Percentiles rank a stretch among this genome's conserved stretches.
These are phyloP conservation scores for Ceratobasidium sp. DNA, from an alignment of 1,284 basidiomycete genomes.

Conservation along the genomic window DNA sequence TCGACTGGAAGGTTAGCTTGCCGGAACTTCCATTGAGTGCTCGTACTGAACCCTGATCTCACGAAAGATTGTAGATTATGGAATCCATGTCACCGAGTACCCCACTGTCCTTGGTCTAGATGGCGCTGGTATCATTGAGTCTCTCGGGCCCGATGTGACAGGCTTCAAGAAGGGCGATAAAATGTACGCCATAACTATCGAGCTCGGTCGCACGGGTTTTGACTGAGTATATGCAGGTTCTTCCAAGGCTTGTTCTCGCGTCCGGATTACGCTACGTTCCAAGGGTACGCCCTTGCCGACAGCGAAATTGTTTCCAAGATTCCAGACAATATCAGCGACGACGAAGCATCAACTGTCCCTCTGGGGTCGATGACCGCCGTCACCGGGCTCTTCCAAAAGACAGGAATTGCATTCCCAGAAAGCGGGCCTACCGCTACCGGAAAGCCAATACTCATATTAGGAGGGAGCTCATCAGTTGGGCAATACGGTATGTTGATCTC, in stretches of 20 bases:
- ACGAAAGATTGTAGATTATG: constrained; percentile 3
- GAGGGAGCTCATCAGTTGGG: constrained; percentile 47
- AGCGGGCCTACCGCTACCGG: constrained; percentile 22
- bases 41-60: background rate
- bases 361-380: constrained; percentile 27
- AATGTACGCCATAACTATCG: constrained; percentile 28
- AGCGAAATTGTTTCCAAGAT: constrained; percentile 12
- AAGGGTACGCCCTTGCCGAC: constrained; percentile 20
- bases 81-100: background rate
- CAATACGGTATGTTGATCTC: constrained; percentile 9
- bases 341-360: constrained; percentile 12
- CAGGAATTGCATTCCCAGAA: constrained; percentile 23
- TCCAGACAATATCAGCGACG: constrained; percentile 6
- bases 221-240: background rate
- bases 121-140: constrained; percentile 10
- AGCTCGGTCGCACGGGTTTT: background rate
- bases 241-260: constrained; percentile 12
- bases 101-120: constrained; percentile 36
- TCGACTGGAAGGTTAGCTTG: constrained; percentile 24
- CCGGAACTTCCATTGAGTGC: background rate
- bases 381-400: constrained; percentile 39
- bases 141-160: background rate
- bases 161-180: constrained; percentile 31
- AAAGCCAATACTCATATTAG: constrained; percentile 43
- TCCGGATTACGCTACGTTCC: constrained; percentile 12